Evolutionary conservation across 352 stramenopile species (phyloP), one percentile per base, ranked within the genome.

Genomic region (Pythium monospermum): DNA sequence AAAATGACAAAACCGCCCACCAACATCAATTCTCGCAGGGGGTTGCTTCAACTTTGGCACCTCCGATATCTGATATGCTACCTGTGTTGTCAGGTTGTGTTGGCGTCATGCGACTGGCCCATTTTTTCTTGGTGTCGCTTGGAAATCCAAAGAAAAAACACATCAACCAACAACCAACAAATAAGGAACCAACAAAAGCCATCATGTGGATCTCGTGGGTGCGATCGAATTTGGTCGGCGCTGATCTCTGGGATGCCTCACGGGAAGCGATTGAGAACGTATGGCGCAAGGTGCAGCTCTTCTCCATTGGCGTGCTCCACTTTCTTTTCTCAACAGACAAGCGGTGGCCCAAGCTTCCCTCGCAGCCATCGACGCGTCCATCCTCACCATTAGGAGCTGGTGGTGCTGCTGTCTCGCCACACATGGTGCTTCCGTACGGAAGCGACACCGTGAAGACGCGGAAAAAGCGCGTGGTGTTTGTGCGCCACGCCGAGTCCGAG

Each of bases 401-500:
- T n/a, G n/a, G n/a, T n/a, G n/a, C n/a, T n/a, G n/a, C n/a, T n/a
- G n/a, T n/a, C n/a, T 38, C 37, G 10, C 12, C 28, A 3, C 33
- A 37, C 2, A 31, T 45, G 8, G 46, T 52, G 32, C 42, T 47
- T 4, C 30, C 33, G n/a, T 51, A 51, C 21, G 32, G 43, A 12
- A 50, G 51, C 13, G 41, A 51, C 28, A 39, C 26, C 1, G 12
- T 37, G 21, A 57, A 49, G 48, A 49, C 48, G 4, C 38, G 40
- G 28, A 30, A 50, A 27, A 90, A 88, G 64, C 81, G 73, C 37
- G 66, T 95, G 26, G 40, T 95, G 7, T 94, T 94, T 55, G 68
- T 94, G 21, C 76, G 85, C n/a, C 85, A 95, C 39, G 82, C 76
- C 27, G 85, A 95, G 65, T 93, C 81, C 37, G 76, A 91, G 57